Percentiles rank a stretch among this genome's conserved stretches.
phyloP scores from a whole-genome alignment of 257 asterid species.

The Fraxinus cuspidata region DNA sequence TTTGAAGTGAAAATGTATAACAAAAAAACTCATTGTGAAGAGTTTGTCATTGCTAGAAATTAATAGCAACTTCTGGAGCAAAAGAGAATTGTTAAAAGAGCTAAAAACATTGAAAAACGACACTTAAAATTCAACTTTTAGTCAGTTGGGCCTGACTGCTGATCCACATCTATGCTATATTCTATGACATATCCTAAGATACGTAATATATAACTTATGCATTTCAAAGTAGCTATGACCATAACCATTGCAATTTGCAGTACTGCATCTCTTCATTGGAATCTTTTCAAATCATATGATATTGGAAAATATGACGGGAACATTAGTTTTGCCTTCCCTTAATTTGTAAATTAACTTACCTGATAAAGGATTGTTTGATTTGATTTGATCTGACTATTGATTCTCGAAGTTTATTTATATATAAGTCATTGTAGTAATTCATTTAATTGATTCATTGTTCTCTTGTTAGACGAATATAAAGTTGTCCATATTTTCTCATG shows the following conservation, averaged over 20 bases:
- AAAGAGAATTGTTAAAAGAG: neutral
- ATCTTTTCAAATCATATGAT: neutral
- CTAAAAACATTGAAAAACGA: neutral
- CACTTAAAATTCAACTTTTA: neutral
- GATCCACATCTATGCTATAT: neutral
- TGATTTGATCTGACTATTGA: neutral
- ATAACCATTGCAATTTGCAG: neutral
- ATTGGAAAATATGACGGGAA: neutral
- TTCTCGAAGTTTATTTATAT: constrained; percentile 1
- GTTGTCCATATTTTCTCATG: constrained; percentile 35
- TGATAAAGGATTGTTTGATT: neutral
- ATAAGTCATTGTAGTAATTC: constrained; percentile 1
- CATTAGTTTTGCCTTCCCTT: neutral
- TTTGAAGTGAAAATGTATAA: too few species aligned
- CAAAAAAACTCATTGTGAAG: neutral
- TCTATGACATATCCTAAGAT: neutral
- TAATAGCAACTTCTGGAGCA: neutral
- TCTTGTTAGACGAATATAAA: constrained; percentile 16
- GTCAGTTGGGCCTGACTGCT: neutral
- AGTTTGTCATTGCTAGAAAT: neutral
- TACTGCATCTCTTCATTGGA: neutral
- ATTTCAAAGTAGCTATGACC: neutral
- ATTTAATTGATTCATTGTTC: neutral
- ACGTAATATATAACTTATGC: neutral
- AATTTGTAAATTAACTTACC: neutral